Percentiles rank a stretch among this genome's conserved stretches.
Conservation (phyloP, 108 stramenopile species). For the Fistulifera pelliculosa region DNA sequence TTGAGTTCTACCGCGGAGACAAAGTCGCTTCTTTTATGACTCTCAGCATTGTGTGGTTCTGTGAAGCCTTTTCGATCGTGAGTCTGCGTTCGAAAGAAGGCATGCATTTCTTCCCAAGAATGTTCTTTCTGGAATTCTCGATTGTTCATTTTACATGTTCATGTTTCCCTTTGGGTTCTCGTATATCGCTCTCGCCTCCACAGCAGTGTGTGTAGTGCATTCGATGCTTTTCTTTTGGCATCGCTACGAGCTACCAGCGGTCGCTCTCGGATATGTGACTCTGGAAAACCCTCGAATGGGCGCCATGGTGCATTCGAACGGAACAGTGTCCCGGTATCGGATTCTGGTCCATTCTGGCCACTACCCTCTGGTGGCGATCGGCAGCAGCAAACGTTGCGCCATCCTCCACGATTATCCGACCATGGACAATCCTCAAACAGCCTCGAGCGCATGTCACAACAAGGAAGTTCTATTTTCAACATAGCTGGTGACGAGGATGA, state of each 20-base stretch:
- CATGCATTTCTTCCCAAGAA: constrained; percentile 80
- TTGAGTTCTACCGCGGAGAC: constrained; percentile 87
- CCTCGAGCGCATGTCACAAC: background rate
- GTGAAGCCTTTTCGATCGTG: constrained; percentile 88
- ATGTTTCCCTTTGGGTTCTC: constrained; percentile 84
- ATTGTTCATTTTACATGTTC: constrained; percentile 93
- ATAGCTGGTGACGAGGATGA: constrained; percentile 13
- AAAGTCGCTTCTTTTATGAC: constrained; percentile 85
- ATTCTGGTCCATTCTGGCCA: background rate
- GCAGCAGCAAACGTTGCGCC: background rate
- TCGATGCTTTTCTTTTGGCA: constrained; percentile 89
- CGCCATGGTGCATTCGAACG: background rate
- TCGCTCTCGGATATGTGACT: constrained; percentile 53
- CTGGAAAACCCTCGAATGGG: constrained; percentile 48
- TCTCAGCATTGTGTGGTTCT: constrained; percentile 83
- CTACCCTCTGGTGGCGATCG: background rate
- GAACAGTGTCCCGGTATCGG: background rate
- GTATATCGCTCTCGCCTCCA: constrained; percentile 72
- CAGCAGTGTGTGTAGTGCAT: constrained; percentile 69
- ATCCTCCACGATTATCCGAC: background rate
- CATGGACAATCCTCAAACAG: background rate
- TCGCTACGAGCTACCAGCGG: constrained; percentile 83
- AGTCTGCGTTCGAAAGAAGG: constrained; percentile 51
- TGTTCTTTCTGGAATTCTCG: constrained; percentile 83
- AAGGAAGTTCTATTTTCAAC: background rate